Conservation (phyloP, 2,329 filamentous ascomycete genomes). For the Talaromyces atroroseus region DNA sequence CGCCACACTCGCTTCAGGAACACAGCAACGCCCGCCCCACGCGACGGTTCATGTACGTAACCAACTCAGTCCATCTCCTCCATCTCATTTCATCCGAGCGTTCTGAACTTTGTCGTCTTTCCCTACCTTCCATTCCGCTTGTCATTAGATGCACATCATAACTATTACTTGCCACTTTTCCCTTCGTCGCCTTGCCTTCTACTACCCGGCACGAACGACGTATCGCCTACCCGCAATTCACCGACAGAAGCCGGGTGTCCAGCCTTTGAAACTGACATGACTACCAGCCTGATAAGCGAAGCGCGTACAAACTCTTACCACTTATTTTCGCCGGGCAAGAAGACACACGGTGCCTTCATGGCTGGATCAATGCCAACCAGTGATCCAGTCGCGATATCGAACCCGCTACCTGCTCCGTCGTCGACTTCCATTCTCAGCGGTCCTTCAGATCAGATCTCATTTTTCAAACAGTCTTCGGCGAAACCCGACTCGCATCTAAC, state of each 20-base stretch:
- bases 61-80: not conserved
- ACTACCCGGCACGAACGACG: not conserved
- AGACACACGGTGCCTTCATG: slow-evolving; percentile 32
- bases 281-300: slow-evolving; percentile 24
- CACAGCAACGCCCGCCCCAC: slow-evolving; percentile 31
- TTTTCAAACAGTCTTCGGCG: slow-evolving; percentile 25
- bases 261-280: slow-evolving; percentile 29
- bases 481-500: slow-evolving; percentile 35
- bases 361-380: slow-evolving; percentile 39
- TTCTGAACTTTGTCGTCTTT: not conserved
- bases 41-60: slow-evolving; percentile 13
- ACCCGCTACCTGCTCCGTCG: slow-evolving; percentile 25
- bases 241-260: not conserved
- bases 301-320: slow-evolving; percentile 22
- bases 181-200: not conserved
- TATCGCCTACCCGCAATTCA: not conserved
- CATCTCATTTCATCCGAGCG: not conserved
- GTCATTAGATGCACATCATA: not conserved
- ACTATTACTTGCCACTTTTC: not conserved
- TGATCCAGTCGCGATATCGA: slow-evolving; percentile 36
- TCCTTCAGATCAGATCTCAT: slow-evolving; percentile 27
- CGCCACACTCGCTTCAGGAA: slow-evolving; percentile 40
- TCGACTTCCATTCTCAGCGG: slow-evolving; percentile 25
- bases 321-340: slow-evolving; percentile 27
- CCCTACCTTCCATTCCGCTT: not conserved